These are phyloP conservation scores for Neurospora terricola DNA, from an alignment of 495 filamentous ascomycete genomes.

Conservation along the genomic window DNA sequence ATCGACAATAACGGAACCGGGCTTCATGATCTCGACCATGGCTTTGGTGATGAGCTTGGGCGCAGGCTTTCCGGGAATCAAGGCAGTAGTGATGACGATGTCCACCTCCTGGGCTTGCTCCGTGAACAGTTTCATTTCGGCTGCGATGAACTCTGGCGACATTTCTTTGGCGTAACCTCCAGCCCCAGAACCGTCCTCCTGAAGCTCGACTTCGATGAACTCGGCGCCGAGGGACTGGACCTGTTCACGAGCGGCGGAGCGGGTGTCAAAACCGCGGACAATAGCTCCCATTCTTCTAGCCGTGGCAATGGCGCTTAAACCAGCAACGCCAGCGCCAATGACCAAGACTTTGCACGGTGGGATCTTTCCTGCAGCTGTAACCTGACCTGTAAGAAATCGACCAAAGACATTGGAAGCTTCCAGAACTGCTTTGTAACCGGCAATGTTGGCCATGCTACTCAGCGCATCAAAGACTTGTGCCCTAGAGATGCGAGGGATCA, in stretches of 20 bases:
- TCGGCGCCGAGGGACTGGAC: conserved; percentile 77
- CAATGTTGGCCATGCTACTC: conserved; percentile 81
- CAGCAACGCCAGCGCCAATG: conserved; percentile 74
- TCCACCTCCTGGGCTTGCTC: conserved; percentile 76
- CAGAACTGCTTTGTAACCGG: conserved; percentile 75
- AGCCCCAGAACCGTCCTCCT: conserved; percentile 71
- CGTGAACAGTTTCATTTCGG: conserved; percentile 78
- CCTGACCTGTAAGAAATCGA: conserved; percentile 71
- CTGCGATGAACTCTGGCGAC: conserved; percentile 80
- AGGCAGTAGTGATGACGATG: conserved; percentile 74
- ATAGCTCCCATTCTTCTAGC: conserved; percentile 74
- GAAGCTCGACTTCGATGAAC: conserved; percentile 73
- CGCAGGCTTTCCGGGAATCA: conserved; percentile 68
- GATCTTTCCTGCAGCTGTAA: conserved; percentile 74
- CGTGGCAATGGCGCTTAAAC: conserved; percentile 70
- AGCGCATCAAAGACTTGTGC: conserved; percentile 73
- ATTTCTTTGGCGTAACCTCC: conserved; percentile 82
- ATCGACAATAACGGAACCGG: conserved; percentile 72
- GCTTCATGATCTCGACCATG: conserved; percentile 73
- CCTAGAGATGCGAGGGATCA: conserved; percentile 74
- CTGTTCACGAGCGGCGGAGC: conserved; percentile 68
- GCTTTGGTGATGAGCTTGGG: conserved; percentile 68
- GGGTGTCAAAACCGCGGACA: conserved; percentile 73
- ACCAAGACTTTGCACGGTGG: conserved; percentile 75
- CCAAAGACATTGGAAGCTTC: conserved; percentile 78